These are phyloP conservation scores for Trypanosoma vivax DNA, from an alignment of 208 protist genomes.

Conservation along the genomic window DNA sequence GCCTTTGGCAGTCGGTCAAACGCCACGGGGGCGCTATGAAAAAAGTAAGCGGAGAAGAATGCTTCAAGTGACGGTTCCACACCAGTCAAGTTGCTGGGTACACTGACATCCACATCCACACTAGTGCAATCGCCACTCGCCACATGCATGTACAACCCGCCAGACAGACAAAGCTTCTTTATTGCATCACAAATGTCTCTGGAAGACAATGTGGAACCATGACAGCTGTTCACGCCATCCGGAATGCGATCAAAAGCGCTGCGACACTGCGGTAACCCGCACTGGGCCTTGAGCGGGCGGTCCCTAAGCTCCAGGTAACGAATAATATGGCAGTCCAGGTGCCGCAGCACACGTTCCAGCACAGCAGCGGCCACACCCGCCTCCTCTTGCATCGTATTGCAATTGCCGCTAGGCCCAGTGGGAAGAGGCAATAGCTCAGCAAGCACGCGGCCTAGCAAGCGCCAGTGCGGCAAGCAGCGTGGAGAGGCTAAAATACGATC, in stretches of 20 bases:
- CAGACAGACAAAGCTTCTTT: no score
- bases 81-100: not conserved
- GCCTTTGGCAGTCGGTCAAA: constrained; percentile 13
- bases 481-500: constrained; percentile 30
- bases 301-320: constrained; percentile 38
- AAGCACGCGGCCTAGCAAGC: constrained; percentile 24
- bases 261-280: constrained; percentile 13
- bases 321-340: constrained; percentile 23
- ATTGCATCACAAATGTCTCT: not conserved
- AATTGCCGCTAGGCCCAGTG: no score
- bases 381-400: not conserved
- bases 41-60: constrained; percentile 18
- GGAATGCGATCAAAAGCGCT: constrained; percentile 4
- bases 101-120: not conserved
- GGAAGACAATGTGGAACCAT: not conserved
- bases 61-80: constrained; percentile 2
- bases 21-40: constrained; percentile 12
- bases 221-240: constrained; percentile 7
- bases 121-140: no score
- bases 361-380: not conserved
- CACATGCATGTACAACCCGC: no score
- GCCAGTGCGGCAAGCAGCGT: constrained; percentile 54
- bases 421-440: constrained; percentile 3
- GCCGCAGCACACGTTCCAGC: constrained; percentile 9
- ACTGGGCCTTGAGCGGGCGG: constrained; percentile 19